These are phyloP conservation scores for Leccinum barrowsii DNA, from an alignment of 768 basidiomycete species.

Conservation along the genomic window DNA sequence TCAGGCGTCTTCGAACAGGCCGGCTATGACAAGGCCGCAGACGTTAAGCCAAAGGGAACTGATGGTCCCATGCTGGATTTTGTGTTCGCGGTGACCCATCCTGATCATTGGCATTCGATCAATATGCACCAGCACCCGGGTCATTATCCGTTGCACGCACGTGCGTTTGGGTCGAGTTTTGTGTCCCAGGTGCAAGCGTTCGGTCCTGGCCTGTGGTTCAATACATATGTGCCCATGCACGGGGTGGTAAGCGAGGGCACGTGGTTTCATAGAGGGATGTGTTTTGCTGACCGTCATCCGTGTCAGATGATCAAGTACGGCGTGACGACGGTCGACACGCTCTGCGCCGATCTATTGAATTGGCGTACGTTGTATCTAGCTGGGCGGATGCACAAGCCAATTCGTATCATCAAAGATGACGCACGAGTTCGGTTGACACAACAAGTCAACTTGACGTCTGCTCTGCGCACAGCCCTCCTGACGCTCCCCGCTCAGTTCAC, in stretches of 20 bases:
- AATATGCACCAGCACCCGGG: conserved; percentile 90
- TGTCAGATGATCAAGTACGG: conserved; percentile 92
- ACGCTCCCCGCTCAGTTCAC: conserved; percentile 80
- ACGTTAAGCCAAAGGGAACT: conserved; percentile 27
- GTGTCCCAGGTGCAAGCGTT: conserved; percentile 75
- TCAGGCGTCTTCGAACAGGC: conserved; percentile 94
- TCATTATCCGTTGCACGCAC: conserved; percentile 89
- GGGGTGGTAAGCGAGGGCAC: conserved; percentile 63
- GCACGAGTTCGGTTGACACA: conserved; percentile 88
- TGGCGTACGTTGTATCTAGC: conserved; percentile 94
- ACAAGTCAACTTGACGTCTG: conserved; percentile 90
- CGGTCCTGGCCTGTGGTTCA: conserved; percentile 93
- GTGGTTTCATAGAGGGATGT: not conserved
- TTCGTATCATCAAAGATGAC: conserved; percentile 90
- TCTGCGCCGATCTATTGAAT: conserved; percentile 86
- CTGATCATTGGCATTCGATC: conserved; percentile 91
- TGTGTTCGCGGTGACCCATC: conserved; percentile 92
- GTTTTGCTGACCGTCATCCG: not conserved
- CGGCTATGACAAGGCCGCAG: conserved; percentile 50
- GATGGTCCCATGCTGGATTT: conserved; percentile 88
- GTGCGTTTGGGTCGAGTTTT: conserved; percentile 78
- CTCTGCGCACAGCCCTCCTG: conserved; percentile 85
- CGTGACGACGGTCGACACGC: conserved; percentile 84
- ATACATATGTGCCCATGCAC: conserved; percentile 79
- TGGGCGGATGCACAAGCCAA: conserved; percentile 96